Evolutionary conservation across 2,329 filamentous ascomycete species (phyloP), one percentile per base, ranked within the genome.

Genomic region (Helminthosporium solani): DNA sequence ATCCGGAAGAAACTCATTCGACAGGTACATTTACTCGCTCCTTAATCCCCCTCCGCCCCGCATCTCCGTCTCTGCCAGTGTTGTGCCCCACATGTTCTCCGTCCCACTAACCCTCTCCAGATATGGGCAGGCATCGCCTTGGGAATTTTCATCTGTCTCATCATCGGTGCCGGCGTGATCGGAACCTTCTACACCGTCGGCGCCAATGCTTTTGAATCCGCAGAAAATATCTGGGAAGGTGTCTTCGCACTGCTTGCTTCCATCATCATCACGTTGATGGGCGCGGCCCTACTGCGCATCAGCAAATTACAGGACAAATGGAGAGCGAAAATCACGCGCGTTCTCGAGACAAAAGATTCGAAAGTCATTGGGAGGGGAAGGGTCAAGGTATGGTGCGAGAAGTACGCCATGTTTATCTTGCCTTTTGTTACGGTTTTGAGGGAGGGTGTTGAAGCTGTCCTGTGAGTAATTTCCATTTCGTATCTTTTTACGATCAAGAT

Each of bases 391-490:
- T 87, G 81, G 73, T 71, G 77, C 16, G 85, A 91, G 68, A 90
- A 87, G 68, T 94, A 95, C 64, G 83, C 85, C 62, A 89, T 95
- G 86, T 94, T 95, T 67, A 70, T 88, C 36, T 75, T 95, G 44
- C 90, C 90, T 1, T 95, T 95, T 70, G 78, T 95, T 64, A 95
- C 90, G 0, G 86, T 94, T n/a, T 73, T 95, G 12, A 78, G 90
- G 28, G 90, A 95, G 68, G 90, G 90, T 2, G 80, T 95, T 23
- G 90, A 96, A 67, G 88, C 87, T 0, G 85, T 95, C 28, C 81
- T 95, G 56, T 95, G n/a, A n/a, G n/a, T n/a, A n/a, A n/a, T n/a
- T n/a, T n/a, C n/a, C n/a, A n/a, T n/a, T n/a, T n/a, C n/a, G n/a
- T n/a, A n/a, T n/a, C n/a, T n/a, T n/a, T n/a, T n/a, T n/a, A n/a